A percentile compares a stretch with the other conserved stretches of the same genome.
Evolutionary conservation across 2,329 filamentous ascomycete species (phyloP).

Genomic region (Microsporum audouinii): DNA sequence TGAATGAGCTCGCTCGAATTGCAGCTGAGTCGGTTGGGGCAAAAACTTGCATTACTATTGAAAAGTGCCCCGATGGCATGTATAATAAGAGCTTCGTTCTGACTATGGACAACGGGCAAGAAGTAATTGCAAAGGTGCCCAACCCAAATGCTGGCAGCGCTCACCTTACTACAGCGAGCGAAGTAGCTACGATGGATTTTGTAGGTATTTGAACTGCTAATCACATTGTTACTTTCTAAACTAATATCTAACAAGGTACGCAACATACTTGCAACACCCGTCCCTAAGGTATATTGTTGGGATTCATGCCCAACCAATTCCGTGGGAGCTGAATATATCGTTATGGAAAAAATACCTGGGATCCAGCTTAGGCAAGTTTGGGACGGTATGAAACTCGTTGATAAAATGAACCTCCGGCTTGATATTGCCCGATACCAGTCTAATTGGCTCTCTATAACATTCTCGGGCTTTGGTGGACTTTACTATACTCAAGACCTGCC

Average conservation of each 20-base stretch:
- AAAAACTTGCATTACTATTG: neutral
- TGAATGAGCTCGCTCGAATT: conserved; percentile 23
- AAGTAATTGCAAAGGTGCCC: conserved; percentile 10
- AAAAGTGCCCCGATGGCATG: conserved; percentile 10
- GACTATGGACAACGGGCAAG: conserved; percentile 10
- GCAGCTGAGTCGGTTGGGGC: conserved; percentile 23
- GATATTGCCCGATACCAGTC: conserved; percentile 4
- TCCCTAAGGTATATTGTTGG: conserved; percentile 8
- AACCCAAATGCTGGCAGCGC: conserved; percentile 8
- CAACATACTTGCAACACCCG: conserved; percentile 1
- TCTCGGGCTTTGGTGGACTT: conserved; percentile 6
- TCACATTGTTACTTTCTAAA: neutral
- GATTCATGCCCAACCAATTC: conserved; percentile 11
- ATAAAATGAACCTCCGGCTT: conserved; percentile 8
- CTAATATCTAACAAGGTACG: neutral
- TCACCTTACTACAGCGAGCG: conserved; percentile 21
- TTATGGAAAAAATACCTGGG: conserved; percentile 24
- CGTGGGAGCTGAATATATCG: conserved; percentile 18
- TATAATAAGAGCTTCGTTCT: conserved; percentile 18
- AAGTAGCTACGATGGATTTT: conserved; percentile 30
- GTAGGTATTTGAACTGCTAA: neutral
- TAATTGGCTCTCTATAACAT: conserved; percentile 6
- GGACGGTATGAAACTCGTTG: conserved; percentile 11
- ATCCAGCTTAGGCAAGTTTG: conserved; percentile 20
- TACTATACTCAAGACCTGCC: conserved; percentile 8